Percentiles rank a stretch among this genome's conserved stretches.
These are phyloP conservation scores for Chlamydomonas urium DNA, from an alignment of 139 green algal genomes.

Conservation along the genomic window DNA sequence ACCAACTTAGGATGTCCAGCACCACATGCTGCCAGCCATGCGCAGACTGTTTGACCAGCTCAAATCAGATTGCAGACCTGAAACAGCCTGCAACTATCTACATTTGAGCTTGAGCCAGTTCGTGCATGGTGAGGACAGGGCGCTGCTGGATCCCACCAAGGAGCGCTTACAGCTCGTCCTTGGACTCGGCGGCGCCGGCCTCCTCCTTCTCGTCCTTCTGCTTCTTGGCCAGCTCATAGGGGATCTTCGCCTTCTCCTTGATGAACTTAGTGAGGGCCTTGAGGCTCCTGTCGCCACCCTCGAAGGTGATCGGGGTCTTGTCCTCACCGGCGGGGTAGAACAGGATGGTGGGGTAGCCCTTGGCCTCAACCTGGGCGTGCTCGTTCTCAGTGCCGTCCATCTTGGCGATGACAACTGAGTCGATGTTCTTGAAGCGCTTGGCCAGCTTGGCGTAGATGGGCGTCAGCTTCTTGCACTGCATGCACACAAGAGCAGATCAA, in stretches of 20 bases:
- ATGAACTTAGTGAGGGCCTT: constrained; percentile 70
- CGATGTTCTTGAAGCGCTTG: constrained; percentile 70
- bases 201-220: background rate
- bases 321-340: constrained; percentile 49
- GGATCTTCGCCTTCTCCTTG: constrained; percentile 55
- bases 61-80: too few relatives aligned
- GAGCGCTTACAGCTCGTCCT: constrained; percentile 19
- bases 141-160: too few relatives aligned
- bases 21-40: too few relatives aligned
- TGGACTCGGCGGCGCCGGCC: background rate
- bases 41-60: too few relatives aligned
- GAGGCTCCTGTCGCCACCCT: constrained; percentile 45
- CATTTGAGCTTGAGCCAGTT: too few relatives aligned
- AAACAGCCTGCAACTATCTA: too few relatives aligned
- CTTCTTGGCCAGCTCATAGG: constrained; percentile 57
- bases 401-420: constrained; percentile 72
- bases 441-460: constrained; percentile 82
- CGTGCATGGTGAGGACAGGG: too few relatives aligned
- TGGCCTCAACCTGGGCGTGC: constrained; percentile 57
- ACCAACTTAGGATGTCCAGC: too few relatives aligned
- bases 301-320: constrained; percentile 36
- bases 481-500: too few relatives aligned
- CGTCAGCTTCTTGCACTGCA: constrained; percentile 78
- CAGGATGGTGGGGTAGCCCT: constrained; percentile 68
- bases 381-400: constrained; percentile 79